These are phyloP conservation scores for Tuber microsphaerosporum DNA, from an alignment of 495 filamentous ascomycete genomes.

Conservation along the genomic window DNA sequence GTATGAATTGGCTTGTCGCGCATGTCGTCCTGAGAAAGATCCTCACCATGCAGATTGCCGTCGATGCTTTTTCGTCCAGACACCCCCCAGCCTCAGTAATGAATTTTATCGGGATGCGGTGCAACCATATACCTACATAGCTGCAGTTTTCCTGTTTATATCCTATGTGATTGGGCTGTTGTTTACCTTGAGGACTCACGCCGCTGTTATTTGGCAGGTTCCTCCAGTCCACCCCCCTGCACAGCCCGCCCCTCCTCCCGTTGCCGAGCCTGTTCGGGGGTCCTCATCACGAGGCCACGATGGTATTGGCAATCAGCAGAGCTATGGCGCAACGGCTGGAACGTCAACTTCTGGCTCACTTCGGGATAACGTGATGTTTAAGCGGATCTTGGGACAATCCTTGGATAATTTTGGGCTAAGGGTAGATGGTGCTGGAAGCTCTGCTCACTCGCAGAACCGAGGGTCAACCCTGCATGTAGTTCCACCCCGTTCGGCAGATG, in stretches of 20 bases:
- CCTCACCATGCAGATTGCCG: slow-evolving; percentile 63
- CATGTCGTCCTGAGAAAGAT: slow-evolving; percentile 54
- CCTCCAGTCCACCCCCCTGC: slow-evolving; percentile 39
- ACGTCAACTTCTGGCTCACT: slow-evolving; percentile 46
- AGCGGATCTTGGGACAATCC: slow-evolving; percentile 84
- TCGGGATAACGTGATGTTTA: slow-evolving; percentile 82
- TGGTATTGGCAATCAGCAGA: slow-evolving; percentile 20
- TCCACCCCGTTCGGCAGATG: slow-evolving; percentile 49
- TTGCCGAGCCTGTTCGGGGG: slow-evolving; percentile 22
- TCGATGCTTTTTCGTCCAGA: slow-evolving; percentile 86
- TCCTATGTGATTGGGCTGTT: slow-evolving; percentile 90
- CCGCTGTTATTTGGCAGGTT: slow-evolving; percentile 86
- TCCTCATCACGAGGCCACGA: slow-evolving; percentile 34
- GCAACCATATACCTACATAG: slow-evolving; percentile 83
- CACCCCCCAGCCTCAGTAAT: slow-evolving; percentile 68
- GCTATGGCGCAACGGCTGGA: slow-evolving; percentile 32
- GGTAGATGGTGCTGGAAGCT: slow-evolving; percentile 45
- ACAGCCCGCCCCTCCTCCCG: slow-evolving; percentile 6
- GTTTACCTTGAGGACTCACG: slow-evolving; percentile 95
- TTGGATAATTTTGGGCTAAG: slow-evolving; percentile 67
- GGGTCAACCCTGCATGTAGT: slow-evolving; percentile 58
- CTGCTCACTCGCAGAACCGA: slow-evolving; percentile 43
- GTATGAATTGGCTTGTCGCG: slow-evolving; percentile 87
- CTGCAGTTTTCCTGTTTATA: slow-evolving; percentile 76
- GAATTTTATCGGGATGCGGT: slow-evolving; percentile 83